A percentile compares a stretch with the other conserved stretches of the same genome.
These are phyloP conservation scores for Athelia sp. DNA, from an alignment of 1,284 basidiomycete species.

Conservation along the genomic window DNA sequence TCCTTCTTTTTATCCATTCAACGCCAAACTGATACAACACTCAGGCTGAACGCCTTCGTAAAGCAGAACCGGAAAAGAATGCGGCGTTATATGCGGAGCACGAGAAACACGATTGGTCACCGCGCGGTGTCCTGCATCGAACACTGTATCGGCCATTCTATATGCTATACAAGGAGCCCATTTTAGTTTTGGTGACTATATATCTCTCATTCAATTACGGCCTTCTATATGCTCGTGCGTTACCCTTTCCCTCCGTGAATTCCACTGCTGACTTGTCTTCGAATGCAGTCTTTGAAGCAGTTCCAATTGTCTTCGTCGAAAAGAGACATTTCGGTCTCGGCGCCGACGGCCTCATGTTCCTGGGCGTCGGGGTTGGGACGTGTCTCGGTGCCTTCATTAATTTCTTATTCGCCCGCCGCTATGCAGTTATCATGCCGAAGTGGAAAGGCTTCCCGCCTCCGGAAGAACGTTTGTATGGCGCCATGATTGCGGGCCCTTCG, in stretches of 20 bases:
- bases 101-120: slow-evolving; percentile 24
- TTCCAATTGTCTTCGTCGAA: slow-evolving; percentile 51
- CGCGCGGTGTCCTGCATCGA: slow-evolving; percentile 17
- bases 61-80: slow-evolving; percentile 24
- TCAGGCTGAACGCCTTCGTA: slow-evolving; percentile 23
- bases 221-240: slow-evolving; percentile 20
- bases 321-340: slow-evolving; percentile 49
- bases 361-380: slow-evolving; percentile 66
- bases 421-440: slow-evolving; percentile 38
- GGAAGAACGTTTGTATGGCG: slow-evolving; percentile 54
- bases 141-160: slow-evolving; percentile 25
- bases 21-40: background rate
- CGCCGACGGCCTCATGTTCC: slow-evolving; percentile 63
- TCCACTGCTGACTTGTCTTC: slow-evolving; percentile 12
- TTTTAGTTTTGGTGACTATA: slow-evolving; percentile 27
- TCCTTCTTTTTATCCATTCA: slow-evolving; percentile 17
- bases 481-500: slow-evolving; percentile 46
- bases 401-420: slow-evolving; percentile 30
- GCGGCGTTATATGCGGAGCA: slow-evolving; percentile 30
- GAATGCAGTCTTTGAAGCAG: slow-evolving; percentile 53
- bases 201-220: slow-evolving; percentile 34
- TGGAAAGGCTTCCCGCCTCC: slow-evolving; percentile 57
- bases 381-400: slow-evolving; percentile 46
- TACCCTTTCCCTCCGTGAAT: background rate
- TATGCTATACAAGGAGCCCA: slow-evolving; percentile 29